A percentile compares a stretch with the other conserved stretches of the same genome.
Evolutionary conservation across 2,329 filamentous ascomycete species (phyloP).

Genomic region (Pezicula carpinea): DNA sequence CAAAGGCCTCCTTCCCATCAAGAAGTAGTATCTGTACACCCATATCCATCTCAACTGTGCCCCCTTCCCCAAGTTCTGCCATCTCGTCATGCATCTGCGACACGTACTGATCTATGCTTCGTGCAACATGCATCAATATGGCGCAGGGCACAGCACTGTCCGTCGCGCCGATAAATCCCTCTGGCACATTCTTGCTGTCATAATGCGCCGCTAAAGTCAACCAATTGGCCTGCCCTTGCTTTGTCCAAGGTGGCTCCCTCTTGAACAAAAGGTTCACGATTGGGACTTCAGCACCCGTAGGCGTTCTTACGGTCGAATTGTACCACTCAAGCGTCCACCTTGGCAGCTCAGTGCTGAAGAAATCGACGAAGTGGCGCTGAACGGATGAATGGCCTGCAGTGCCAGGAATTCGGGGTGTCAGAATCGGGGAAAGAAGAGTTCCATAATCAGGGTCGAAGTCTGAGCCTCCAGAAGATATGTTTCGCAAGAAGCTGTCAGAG

Average conservation of each 20-base stretch:
- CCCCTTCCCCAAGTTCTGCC: conserved; percentile 54
- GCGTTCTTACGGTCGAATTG: conserved; percentile 77
- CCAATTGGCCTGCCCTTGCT: conserved; percentile 66
- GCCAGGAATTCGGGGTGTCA: conserved; percentile 79
- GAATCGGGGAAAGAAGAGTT: conserved; percentile 72
- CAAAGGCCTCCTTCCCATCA: conserved; percentile 89
- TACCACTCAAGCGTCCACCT: conserved; percentile 75
- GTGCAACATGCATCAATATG: conserved; percentile 78
- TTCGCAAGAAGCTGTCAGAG: conserved; percentile 65
- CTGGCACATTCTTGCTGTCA: conserved; percentile 65
- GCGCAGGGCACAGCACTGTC: conserved; percentile 91
- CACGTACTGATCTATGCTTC: conserved; percentile 71
- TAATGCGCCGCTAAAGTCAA: conserved; percentile 76
- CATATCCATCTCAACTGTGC: conserved; percentile 57
- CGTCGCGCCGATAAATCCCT: conserved; percentile 83
- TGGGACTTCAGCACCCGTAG: conserved; percentile 65
- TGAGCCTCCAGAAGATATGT: conserved; percentile 61
- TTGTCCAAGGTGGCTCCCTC: conserved; percentile 77
- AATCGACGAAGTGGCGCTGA: conserved; percentile 75
- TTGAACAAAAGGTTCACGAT: conserved; percentile 81
- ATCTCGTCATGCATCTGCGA: conserved; percentile 64
- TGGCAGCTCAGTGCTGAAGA: conserved; percentile 68
- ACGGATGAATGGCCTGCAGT: conserved; percentile 67
- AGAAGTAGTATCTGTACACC: conserved; percentile 83
- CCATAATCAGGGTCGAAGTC: conserved; percentile 75